Conservation (phyloP, 2,329 filamentous ascomycete genomes). For the Raffaelea albimanens region DNA sequence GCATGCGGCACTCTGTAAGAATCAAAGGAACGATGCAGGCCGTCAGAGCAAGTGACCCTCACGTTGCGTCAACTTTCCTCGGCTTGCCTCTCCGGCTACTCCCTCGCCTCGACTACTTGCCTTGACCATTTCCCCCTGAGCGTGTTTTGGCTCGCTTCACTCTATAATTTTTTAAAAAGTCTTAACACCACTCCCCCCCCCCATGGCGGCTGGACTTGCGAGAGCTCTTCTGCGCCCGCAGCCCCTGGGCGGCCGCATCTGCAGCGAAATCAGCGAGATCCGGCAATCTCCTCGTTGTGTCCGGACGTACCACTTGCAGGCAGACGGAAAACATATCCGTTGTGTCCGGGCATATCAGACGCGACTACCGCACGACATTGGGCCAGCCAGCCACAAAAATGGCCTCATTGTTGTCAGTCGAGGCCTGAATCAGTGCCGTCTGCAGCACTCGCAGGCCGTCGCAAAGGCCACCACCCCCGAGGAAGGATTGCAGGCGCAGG, state of each 20-base stretch:
- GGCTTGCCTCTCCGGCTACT: not conserved
- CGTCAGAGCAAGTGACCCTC: not conserved
- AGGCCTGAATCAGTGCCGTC: too few species aligned
- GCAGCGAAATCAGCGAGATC: too few species aligned
- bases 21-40: not conserved
- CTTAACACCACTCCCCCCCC: not conserved
- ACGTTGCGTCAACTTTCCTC: not conserved
- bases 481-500: too few species aligned
- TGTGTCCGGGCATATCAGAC: too few species aligned
- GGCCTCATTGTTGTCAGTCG: too few species aligned
- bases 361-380: too few species aligned
- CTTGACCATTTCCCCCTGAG: not conserved
- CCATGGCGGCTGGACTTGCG: slow-evolving; percentile 5
- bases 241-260: not conserved
- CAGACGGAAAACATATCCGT: too few species aligned
- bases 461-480: too few species aligned
- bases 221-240: slow-evolving; percentile 5
- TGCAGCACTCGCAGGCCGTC: too few species aligned
- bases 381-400: too few species aligned
- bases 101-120: not conserved
- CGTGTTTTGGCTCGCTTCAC: not conserved
- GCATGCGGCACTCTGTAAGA: too few species aligned
- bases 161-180: not conserved
- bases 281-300: not conserved
- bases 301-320: not conserved